phyloP scores from a whole-genome alignment of 352 stramenopile species.

The Phytopythium aichiense region DNA sequence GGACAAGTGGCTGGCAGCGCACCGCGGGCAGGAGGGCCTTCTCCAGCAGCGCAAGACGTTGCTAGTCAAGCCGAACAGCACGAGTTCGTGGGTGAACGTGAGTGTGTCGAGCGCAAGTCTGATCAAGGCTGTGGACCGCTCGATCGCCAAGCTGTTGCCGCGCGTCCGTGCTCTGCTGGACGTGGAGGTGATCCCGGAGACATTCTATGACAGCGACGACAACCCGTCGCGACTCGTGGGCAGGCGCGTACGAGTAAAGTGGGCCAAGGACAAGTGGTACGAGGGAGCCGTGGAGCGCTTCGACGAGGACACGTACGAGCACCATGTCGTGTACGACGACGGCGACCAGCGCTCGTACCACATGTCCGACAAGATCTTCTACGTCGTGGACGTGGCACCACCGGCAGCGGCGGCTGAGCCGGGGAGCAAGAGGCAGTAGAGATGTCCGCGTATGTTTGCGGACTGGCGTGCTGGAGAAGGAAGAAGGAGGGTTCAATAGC shows the following conservation, averaged over 20 bases:
- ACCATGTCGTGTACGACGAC: constrained; percentile 84
- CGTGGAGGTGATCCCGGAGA: constrained; percentile 35
- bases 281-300: constrained; percentile 74
- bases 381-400: constrained; percentile 45
- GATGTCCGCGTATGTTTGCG: neutral
- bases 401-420: constrained; percentile 13
- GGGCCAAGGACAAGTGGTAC: constrained; percentile 89
- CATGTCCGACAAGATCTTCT: constrained; percentile 89
- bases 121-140: constrained; percentile 60
- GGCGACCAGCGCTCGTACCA: constrained; percentile 84
- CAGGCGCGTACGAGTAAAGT: constrained; percentile 84
- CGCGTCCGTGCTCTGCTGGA: constrained; percentile 54
- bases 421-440: constrained; percentile 1
- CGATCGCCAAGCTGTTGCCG: constrained; percentile 51
- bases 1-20: constrained; percentile 73
- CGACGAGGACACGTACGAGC: constrained; percentile 76
- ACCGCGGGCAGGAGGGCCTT: constrained; percentile 60
- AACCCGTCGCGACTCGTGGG: constrained; percentile 79
- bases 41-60: constrained; percentile 72
- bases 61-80: constrained; percentile 85
- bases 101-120: constrained; percentile 46
- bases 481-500: neutral
- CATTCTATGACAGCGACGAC: constrained; percentile 89
- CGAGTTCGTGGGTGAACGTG: constrained; percentile 74
- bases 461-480: neutral